A percentile compares a stretch with the other conserved stretches of the same genome.
phyloP scores from a whole-genome alignment of 2,329 filamentous ascomycete species.

The Colletotrichum incanum region DNA sequence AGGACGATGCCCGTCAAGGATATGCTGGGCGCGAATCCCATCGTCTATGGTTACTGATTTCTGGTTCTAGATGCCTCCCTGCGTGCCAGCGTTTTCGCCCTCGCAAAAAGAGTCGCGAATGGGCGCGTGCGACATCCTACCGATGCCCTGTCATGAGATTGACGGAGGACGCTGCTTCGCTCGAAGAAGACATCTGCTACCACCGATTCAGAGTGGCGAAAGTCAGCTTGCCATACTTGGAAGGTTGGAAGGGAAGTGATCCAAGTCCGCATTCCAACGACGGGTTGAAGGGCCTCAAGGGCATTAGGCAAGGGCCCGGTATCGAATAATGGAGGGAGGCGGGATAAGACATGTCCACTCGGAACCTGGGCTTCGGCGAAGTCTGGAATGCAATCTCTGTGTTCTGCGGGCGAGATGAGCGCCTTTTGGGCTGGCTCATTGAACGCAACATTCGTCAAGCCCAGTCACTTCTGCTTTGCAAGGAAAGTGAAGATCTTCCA shows the following conservation, averaged over 20 bases:
- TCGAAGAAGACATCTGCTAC: conserved; percentile 12
- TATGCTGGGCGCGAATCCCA: conserved; percentile 30
- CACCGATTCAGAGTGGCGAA: conserved; percentile 24
- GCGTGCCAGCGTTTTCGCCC: conserved; percentile 39
- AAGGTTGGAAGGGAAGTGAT: conserved; percentile 22
- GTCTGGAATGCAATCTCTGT: conserved; percentile 27
- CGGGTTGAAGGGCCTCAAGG: conserved; percentile 32
- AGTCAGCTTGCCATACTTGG: conserved; percentile 18
- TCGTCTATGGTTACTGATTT: conserved; percentile 6
- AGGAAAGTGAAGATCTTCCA: neutral
- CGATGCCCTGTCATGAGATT: conserved; percentile 19
- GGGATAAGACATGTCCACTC: conserved; percentile 37
- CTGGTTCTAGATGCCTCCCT: conserved; percentile 32
- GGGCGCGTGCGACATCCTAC: conserved; percentile 23
- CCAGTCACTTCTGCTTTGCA: neutral
- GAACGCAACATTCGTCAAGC: conserved; percentile 10
- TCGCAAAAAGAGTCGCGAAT: conserved; percentile 32
- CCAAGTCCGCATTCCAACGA: conserved; percentile 33
- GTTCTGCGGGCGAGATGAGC: conserved; percentile 1
- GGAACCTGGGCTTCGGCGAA: conserved; percentile 14
- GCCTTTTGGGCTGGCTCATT: neutral
- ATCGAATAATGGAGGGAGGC: conserved; percentile 33
- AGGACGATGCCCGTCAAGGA: conserved; percentile 25
- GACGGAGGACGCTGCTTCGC: conserved; percentile 23
- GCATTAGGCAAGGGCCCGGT: conserved; percentile 11